Evolutionary conservation across 1,284 basidiomycete species (phyloP), one percentile per base, ranked within the genome.

Genomic region (Anthracocystis panici-leucophaei): DNA sequence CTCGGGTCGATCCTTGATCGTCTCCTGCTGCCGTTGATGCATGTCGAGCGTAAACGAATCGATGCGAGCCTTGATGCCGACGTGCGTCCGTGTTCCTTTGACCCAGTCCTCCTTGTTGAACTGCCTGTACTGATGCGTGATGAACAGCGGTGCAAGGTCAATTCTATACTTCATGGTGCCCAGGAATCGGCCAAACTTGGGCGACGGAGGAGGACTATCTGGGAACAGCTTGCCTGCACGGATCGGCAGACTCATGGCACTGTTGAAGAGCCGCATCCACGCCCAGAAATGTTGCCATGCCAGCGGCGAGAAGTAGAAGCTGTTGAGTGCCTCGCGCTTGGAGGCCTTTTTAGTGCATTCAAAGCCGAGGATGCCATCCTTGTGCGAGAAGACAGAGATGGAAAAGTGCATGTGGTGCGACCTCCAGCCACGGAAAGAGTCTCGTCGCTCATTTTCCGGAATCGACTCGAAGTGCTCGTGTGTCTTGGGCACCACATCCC

Each of bases 401-500:
- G 94, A 95, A 59, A 97, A 89, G 86, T 99, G 96, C 65, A 97
- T 91, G 84, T 94, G 97, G 86, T 98, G 92, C 9, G 95, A 97
- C 35, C 96, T 91, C 87, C 97, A 98, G 2, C 90, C 92, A 65
- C 90, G 90, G 85, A 91, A 97, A 0, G 95, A 95, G 86, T 99
- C 95, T 41, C 48, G 56, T 51, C 78, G 77, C 25, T 85, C 74
- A 18, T 71, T 69, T 12, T 67, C 59, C 6, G 81, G 80, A 25
- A 82, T 66, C 9, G 71, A 71, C 53, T 86, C 75, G 42, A 91
- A 86, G 35, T 87, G 80, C 31, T 86, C 82, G 9, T 80, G 82
- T 86, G 90, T 86, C 87, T 89, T 81, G 14, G 95, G 86, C 46
- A 89, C 89, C 9, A 98, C 91, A 25, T 91, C 85, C 86, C 94